Conservation (phyloP, 2,329 filamentous ascomycete genomes). For the Beauveria scarabaeidicola region DNA sequence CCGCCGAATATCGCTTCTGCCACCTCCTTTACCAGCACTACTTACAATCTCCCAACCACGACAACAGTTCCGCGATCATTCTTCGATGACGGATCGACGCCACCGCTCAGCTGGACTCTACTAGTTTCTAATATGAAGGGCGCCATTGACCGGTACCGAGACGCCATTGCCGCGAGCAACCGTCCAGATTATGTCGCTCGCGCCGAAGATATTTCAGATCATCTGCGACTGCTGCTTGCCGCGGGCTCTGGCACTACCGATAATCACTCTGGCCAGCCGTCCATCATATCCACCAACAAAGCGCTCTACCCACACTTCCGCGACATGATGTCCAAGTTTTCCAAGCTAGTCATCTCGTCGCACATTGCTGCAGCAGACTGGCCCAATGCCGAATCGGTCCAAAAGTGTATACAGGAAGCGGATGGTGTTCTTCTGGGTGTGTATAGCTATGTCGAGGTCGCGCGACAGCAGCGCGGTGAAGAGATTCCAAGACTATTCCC, state of each 20-base stretch:
- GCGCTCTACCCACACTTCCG: slow-evolving; percentile 93
- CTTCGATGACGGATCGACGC: slow-evolving; percentile 77
- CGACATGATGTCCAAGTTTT: slow-evolving; percentile 99
- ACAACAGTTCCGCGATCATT: slow-evolving; percentile 68
- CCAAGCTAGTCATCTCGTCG: slow-evolving; percentile 95
- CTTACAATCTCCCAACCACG: slow-evolving; percentile 49
- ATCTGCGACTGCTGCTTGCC: slow-evolving; percentile 84
- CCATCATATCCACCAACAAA: slow-evolving; percentile 98
- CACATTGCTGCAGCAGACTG: slow-evolving; percentile 96
- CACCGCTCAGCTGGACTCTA: slow-evolving; percentile 78
- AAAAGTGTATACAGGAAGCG: slow-evolving; percentile 95
- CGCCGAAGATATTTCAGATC: slow-evolving; percentile 97
- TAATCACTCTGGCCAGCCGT: slow-evolving; percentile 96
- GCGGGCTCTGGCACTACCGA: slow-evolving; percentile 95
- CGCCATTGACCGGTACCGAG: slow-evolving; percentile 81
- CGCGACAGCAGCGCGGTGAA: slow-evolving; percentile 84
- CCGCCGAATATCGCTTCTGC: slow-evolving; percentile 48
- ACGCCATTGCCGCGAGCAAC: slow-evolving; percentile 75
- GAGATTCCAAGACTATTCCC: slow-evolving; percentile 88
- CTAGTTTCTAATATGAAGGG: slow-evolving; percentile 89
- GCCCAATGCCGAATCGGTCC: slow-evolving; percentile 85
- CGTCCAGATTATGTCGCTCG: slow-evolving; percentile 85
- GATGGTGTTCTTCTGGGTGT: slow-evolving; percentile 91
- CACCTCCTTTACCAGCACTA: slow-evolving; percentile 53
- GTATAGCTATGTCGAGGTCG: slow-evolving; percentile 93